Evolutionary conservation across 176 grass and related monocot genomes (phyloP), one percentile per base, ranked within the genome.

Genomic region (Musa schizocarpa): DNA sequence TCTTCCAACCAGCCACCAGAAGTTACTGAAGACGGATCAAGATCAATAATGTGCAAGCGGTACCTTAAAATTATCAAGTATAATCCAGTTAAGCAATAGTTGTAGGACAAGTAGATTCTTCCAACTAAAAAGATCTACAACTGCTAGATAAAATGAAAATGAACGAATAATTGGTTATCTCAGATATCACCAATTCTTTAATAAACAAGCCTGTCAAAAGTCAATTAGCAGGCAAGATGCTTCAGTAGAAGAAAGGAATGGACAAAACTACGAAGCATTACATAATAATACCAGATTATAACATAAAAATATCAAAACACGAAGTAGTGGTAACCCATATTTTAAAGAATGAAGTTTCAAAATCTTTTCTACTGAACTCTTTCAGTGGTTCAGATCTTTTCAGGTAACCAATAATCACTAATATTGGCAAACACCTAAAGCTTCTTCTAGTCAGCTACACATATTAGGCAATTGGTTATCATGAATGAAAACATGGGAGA

Each of bases 1-100:
- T 98, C 90, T 61, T 98, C 90, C 85, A 98, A 84, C 94, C 94
- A 98, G 13, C 94, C 94, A 26, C 94, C 90, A 11, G 94, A 93
- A 67, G 90, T 87, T 25, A 98, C 75, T 9, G 94, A 98, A 1
- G 86, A 87, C 23, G 94, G 90, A 64, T 98, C 94, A 69, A 93
- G 87, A 84, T 98, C 94, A 26, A 98, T 63, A 56, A 98, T 86
- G 70, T 91, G 94, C 84, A 98, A 68, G 16, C 86, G 77, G 80
- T 89, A 90, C 91, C 91, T 93, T 76, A 1, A 83, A 23, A 81
- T 69, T 65, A 70, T 12, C 76, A 77, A 3, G 12, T 26, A 43
- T 49, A 12, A 73, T 73, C 2, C 9, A 65, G 29, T 63, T 74
- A 34, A 56, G 2, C 52, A 27, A 56, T 9, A 65, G 48, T 77